Conservation (phyloP, 371 early-diverging fungal species). For the Mucor irregularis region DNA sequence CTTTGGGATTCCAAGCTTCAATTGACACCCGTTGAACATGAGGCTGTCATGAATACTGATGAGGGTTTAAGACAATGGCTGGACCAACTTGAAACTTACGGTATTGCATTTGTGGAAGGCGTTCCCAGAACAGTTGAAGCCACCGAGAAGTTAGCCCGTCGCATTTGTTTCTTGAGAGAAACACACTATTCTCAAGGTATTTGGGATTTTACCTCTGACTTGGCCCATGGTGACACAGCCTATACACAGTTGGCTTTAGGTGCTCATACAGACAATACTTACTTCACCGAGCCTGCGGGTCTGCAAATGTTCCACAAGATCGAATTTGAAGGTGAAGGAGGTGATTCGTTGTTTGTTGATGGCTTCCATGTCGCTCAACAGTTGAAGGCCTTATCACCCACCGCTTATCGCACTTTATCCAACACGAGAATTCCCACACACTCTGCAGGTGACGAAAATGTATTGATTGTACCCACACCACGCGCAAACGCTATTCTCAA, state of each 20-base stretch:
- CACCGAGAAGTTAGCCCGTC: conserved; percentile 67
- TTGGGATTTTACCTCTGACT: conserved; percentile 84
- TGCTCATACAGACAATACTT: conserved; percentile 91
- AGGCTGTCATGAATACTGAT: conserved; percentile 68
- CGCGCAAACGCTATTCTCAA: conserved; percentile 68
- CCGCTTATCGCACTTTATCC: conserved; percentile 69
- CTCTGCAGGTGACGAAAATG: conserved; percentile 79
- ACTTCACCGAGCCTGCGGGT: conserved; percentile 88
- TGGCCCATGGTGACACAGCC: conserved; percentile 87
- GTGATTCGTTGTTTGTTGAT: conserved; percentile 83
- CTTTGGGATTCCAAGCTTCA: conserved; percentile 45
- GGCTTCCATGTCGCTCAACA: conserved; percentile 76
- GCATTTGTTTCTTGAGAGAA: conserved; percentile 78
- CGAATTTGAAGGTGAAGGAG: conserved; percentile 74
- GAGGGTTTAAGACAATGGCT: conserved; percentile 78
- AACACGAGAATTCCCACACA: conserved; percentile 66
- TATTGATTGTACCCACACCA: conserved; percentile 70
- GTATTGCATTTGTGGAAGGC: conserved; percentile 77
- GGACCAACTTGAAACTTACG: conserved; percentile 69
- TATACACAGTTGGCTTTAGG: conserved; percentile 79
- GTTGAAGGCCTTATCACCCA: conserved; percentile 58
- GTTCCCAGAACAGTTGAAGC: conserved; percentile 70
- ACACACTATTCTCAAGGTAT: conserved; percentile 81
- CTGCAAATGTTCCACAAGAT: conserved; percentile 89
- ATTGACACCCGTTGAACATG: conserved; percentile 55